Evolutionary conservation across 495 filamentous ascomycete genomes (phyloP).

Genomic region (Recurvomyces mirabilis): DNA sequence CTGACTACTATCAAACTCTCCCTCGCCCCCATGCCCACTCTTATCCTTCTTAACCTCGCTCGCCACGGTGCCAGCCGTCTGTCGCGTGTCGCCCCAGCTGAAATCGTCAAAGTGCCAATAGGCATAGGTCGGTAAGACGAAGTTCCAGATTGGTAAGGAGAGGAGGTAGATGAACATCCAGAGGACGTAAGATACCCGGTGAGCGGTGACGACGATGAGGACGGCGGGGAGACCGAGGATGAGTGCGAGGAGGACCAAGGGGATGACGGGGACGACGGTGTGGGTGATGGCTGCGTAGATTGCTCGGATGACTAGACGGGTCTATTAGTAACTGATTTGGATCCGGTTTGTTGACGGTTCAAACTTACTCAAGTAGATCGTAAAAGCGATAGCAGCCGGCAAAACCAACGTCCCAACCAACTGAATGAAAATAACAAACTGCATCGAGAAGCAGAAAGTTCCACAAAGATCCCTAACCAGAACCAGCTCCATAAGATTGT

Average conservation of each 20-base stretch:
- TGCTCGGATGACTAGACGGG: conserved; percentile 61
- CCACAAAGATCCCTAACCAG: conserved; percentile 93
- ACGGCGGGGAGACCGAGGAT: conserved; percentile 91
- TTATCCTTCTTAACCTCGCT: conserved; percentile 82
- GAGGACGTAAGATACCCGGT: conserved; percentile 79
- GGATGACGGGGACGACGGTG: conserved; percentile 62
- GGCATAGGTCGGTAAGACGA: conserved; percentile 83
- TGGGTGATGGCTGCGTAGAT: conserved; percentile 58
- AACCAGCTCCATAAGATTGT: conserved; percentile 96
- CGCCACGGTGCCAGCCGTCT: conserved; percentile 88
- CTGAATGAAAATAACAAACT: conserved; percentile 95
- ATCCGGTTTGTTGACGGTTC: too few relatives aligned
- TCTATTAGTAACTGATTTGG: background rate
- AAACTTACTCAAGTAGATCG: conserved; percentile 79
- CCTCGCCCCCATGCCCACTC: conserved; percentile 54
- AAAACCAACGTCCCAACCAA: conserved; percentile 88
- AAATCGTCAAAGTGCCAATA: conserved; percentile 99
- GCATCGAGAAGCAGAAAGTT: conserved; percentile 99
- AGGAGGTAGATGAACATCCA: conserved; percentile 97
- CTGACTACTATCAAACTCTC: conserved; percentile 20
- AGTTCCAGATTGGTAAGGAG: conserved; percentile 96
- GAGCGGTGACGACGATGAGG: conserved; percentile 90
- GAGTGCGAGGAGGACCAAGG: conserved; percentile 76
- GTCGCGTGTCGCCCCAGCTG: conserved; percentile 96
- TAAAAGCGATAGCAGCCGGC: conserved; percentile 92